A percentile compares a stretch with the other conserved stretches of the same genome.
phyloP scores from a whole-genome alignment of 2,329 filamentous ascomycete genomes.

The Periconia sp. region DNA sequence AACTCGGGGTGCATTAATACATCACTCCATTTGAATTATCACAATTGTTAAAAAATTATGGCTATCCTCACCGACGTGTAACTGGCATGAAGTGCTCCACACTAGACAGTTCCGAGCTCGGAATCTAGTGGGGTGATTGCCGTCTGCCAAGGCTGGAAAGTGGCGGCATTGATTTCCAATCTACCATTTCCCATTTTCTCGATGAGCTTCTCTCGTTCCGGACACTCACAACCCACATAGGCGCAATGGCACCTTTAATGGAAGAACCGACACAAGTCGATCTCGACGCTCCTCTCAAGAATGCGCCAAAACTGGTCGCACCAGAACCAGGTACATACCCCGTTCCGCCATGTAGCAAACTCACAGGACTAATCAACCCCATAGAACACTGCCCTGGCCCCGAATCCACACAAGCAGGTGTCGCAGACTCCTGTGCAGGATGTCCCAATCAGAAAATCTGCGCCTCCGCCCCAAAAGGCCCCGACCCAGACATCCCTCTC shows the following conservation, averaged over 20 bases:
- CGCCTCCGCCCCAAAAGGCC: slow-evolving; percentile 89
- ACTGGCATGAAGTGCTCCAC: neutral
- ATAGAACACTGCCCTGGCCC: slow-evolving; percentile 90
- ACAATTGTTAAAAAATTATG: neutral
- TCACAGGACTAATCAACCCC: neutral
- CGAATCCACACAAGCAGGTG: slow-evolving; percentile 68
- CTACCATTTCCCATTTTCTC: slow-evolving; percentile 14
- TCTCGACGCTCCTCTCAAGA: slow-evolving; percentile 73
- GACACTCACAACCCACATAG: slow-evolving; percentile 1
- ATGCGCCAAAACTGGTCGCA: slow-evolving; percentile 82
- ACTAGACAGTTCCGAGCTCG: slow-evolving; percentile 17
- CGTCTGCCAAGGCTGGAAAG: slow-evolving; percentile 19
- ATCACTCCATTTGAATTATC: neutral
- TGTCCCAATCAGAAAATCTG: slow-evolving; percentile 97
- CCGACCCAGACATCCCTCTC: slow-evolving; percentile 88
- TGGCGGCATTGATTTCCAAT: slow-evolving; percentile 29
- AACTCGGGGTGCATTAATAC: slow-evolving; percentile 13
- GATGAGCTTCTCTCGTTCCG: slow-evolving; percentile 13
- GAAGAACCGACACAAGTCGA: slow-evolving; percentile 71
- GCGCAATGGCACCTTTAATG: slow-evolving; percentile 75
- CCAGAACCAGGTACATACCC: slow-evolving; percentile 71
- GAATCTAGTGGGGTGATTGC: slow-evolving; percentile 20
- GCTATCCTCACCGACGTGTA: neutral
- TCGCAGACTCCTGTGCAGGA: slow-evolving; percentile 82
- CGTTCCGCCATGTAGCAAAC: slow-evolving; percentile 59